phyloP scores from a whole-genome alignment of 2,329 filamentous ascomycete genomes.

The Raffaelea deltoideospora region DNA sequence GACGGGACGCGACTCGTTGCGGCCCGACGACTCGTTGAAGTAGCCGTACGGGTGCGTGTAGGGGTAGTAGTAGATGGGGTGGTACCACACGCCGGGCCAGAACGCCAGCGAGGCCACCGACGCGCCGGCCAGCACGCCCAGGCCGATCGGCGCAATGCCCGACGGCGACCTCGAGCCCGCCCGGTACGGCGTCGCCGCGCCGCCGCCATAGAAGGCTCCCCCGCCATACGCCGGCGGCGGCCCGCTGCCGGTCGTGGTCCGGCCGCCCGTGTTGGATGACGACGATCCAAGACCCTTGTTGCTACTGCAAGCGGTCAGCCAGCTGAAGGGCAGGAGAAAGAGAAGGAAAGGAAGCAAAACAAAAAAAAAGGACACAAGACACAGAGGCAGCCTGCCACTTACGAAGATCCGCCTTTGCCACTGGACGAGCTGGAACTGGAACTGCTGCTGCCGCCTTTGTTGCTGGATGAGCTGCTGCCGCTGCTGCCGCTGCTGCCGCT shows the following conservation, averaged over 20 bases:
- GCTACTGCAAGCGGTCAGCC: too few relatives aligned
- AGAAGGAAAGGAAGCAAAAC: neutral
- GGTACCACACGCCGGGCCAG: slow-evolving; percentile 52
- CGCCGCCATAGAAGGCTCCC: slow-evolving; percentile 52
- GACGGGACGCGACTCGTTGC: slow-evolving; percentile 45
- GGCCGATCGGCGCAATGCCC: slow-evolving; percentile 36
- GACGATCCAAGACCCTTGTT: slow-evolving; percentile 13
- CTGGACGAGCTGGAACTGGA: too few relatives aligned
- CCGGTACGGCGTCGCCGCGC: slow-evolving; percentile 43
- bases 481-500: neutral
- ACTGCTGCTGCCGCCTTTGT: slow-evolving; percentile 1
- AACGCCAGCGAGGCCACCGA: slow-evolving; percentile 33
- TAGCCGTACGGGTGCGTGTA: slow-evolving; percentile 34
- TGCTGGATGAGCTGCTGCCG: neutral
- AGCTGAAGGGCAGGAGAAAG: neutral
- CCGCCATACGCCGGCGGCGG: slow-evolving; percentile 42
- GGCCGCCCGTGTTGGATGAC: slow-evolving; percentile 29
- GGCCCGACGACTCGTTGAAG: slow-evolving; percentile 33
- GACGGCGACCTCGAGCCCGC: slow-evolving; percentile 35
- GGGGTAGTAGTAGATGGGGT: slow-evolving; percentile 45
- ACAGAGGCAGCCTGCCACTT: slow-evolving; percentile 6
- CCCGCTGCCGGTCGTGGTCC: slow-evolving; percentile 43
- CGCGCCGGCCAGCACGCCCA: slow-evolving; percentile 25
- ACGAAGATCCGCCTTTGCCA: slow-evolving; percentile 12
- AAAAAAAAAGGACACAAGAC: neutral